Evolutionary conservation across 768 basidiomycete genomes (phyloP), one percentile per base, ranked within the genome.

Genomic region (Lentinus brumalis): DNA sequence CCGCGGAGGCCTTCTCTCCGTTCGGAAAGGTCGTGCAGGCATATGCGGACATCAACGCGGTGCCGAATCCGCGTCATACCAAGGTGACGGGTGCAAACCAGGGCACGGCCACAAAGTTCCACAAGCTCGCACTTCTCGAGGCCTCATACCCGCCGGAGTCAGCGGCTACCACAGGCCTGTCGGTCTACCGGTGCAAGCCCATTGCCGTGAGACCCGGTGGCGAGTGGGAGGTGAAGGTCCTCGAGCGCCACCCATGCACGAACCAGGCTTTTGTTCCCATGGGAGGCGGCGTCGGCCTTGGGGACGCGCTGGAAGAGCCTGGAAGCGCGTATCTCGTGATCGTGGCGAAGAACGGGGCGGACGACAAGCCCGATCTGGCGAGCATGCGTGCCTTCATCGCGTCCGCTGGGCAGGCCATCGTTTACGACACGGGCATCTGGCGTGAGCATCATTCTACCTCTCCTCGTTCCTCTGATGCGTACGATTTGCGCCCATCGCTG

Each of bases 201-300:
- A 78, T 89, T 32, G 75, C 78, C 9, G 70, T 74, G 35, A 78
- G 80, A 42, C 67, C 71, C 11, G 76, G 77, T 31, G 83, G 84
- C 18, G 76, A 75, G 18, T 83, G 86, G 67, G 80, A 79, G 61
- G 74, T 98, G 61, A 82, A 81, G 63, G 81, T 87, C n/a, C 77
- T 98, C 62, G 97, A 99, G 74, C 81, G 96, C 32, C 97, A 99
- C 70, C 82, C 87, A 31, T 90, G 81, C 72, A 96, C 92, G 12
- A 96, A 89, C 66, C 96, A 98, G 72, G 88, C 91, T 6, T 98
- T 98, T 74, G 84, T 98, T 58, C 96, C 97, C 9, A 94, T 98
- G 92, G 92, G 94, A 5, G 74, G 76, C 42, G 85, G 83, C 26
- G 57, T 35, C 55, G 71, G 67, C 73, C 18, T 66, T 44, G 82